These are phyloP conservation scores for Gastrodia elata DNA, from an alignment of 106 monocot species.

Conservation along the genomic window DNA sequence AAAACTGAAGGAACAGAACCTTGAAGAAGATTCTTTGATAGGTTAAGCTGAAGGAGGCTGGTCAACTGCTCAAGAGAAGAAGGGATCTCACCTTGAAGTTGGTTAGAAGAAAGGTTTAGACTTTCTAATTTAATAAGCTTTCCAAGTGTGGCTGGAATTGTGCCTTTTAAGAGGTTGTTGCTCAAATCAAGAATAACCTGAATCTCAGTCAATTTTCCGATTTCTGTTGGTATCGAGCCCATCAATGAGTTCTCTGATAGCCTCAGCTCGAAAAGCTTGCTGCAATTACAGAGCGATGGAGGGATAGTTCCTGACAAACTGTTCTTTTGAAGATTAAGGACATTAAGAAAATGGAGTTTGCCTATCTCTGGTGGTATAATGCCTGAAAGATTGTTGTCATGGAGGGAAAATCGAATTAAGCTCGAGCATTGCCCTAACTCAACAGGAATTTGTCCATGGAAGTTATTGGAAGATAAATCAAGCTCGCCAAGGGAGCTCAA, in stretches of 20 bases:
- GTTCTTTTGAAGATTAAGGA: slow-evolving; percentile 67
- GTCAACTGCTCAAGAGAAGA: slow-evolving; percentile 47
- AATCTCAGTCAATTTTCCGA: slow-evolving; percentile 58
- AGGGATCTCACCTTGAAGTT: slow-evolving; percentile 57
- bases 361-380: slow-evolving; percentile 67
- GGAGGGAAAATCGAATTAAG: slow-evolving; percentile 61
- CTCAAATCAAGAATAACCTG: slow-evolving; percentile 82
- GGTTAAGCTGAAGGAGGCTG: slow-evolving; percentile 58
- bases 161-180: slow-evolving; percentile 56
- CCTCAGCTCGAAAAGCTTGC: slow-evolving; percentile 60
- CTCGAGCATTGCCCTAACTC: slow-evolving; percentile 56
- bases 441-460: slow-evolving; percentile 46
- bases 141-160: slow-evolving; percentile 58
- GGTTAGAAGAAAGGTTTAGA: slow-evolving; percentile 71
- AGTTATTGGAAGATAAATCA: slow-evolving; percentile 62
- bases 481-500: slow-evolving; percentile 63
- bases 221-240: slow-evolving; percentile 59
- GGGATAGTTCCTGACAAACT: slow-evolving; percentile 59
- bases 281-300: slow-evolving; percentile 35
- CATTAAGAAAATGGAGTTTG: slow-evolving; percentile 50
- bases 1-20: slow-evolving; percentile 45
- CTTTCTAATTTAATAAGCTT: slow-evolving; percentile 74
- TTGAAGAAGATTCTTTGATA: slow-evolving; percentile 59
- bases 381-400: slow-evolving; percentile 71
- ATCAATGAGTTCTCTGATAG: slow-evolving; percentile 56